Evolutionary conservation across 331 rosid genomes (phyloP), one percentile per base, ranked within the genome.

Genomic region (Erythrophleum ivorense): DNA sequence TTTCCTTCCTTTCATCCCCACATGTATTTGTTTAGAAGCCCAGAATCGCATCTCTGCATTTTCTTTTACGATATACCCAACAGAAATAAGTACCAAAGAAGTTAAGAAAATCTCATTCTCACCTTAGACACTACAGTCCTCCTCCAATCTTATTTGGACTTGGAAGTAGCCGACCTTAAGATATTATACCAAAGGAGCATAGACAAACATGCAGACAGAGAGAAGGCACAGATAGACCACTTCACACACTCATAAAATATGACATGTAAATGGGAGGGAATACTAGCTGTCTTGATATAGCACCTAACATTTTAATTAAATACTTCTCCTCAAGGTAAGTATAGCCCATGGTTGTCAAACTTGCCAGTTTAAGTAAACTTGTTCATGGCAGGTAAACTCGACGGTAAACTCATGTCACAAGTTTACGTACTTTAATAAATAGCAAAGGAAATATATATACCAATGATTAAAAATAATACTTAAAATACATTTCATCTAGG

Each of bases 1-100:
- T 45, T 66, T 80, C 75, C 81, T 67, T 71, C 36, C 65, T 77
- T 18, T 41, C 65, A 53, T 53, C 54, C 11, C 78, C 66, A 77
- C 53, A 60, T 34, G 8, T 57, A 13, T 58, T 77, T 48, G 68
- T 62, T 41, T 53, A 36, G 0, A 81, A 60, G 72, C 33, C 67
- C 58, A 36, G 58, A 70, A 71, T 80, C 60, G 52, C 52, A 57
- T 46, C 57, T 19, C 38, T 14, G 40, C 63, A 34, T 50, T 75
- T 60, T 19, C 38, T 46, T 16, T 38, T n/a, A 65, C 31, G 60
- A 82, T 5, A 10, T 58, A 57, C 38, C 59, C 54, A 60, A 77
- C 49, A 81, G 12, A 38, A 36, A 19, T 49, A 71, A 71, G 29
- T 71, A 4, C 15, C 62, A 50, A 50, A 16, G 33, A 41, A 31